Base-by-base conservation (phyloP, 257 asterid species). In the Ophiorrhiza pumila region DNA sequence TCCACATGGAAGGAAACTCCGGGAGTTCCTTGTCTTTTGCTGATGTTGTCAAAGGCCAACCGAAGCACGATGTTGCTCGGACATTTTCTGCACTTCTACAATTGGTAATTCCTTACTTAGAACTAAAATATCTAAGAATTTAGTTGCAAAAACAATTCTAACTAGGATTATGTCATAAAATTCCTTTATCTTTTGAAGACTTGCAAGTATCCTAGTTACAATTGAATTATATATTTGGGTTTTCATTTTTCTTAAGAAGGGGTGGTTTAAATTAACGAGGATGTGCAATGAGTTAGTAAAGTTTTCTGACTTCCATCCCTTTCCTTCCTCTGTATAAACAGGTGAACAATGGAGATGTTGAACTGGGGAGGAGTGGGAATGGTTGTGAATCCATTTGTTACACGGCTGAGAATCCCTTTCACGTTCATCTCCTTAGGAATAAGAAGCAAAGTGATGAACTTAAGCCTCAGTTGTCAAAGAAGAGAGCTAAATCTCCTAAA, bases 31-130 rank as follows among this genome's bases (percentile, higher is more conserved):
- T 85, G 87, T 78, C 95, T 2, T 92, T 95, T 70, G 81, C 84
- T 15, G 91, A 90, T 66, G 88, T 92, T 15, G 98, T 90, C 65
- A 83, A 46, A 81, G 98, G 96, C 76, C 95, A 88, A 72, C 80
- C 81, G 69, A 95, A 95, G 85, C 97, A 95, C 60, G 96, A 95
- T 63, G 85, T 95, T 65, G 98, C 98, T 65, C 89, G 99, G 69
- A 85, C 97, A 46, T 95, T 95, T 83, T 92, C 99, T 55, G 96
- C 99, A 31, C 96, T 95, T 81, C 89, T 95, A 67, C 99, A 95
- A 85, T 59, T 95, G 92, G 99, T 95, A 90, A 73, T 60, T 62
- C 59, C 61, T 65, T 55, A 4, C 23, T 35, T 32, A 18, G 32
- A 7, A 59, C 42, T 71, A 34, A 2, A 68, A 32, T 22, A 32